These are phyloP conservation scores for Fusarium hainanense DNA, from an alignment of 2,329 filamentous ascomycete species.

Conservation along the genomic window DNA sequence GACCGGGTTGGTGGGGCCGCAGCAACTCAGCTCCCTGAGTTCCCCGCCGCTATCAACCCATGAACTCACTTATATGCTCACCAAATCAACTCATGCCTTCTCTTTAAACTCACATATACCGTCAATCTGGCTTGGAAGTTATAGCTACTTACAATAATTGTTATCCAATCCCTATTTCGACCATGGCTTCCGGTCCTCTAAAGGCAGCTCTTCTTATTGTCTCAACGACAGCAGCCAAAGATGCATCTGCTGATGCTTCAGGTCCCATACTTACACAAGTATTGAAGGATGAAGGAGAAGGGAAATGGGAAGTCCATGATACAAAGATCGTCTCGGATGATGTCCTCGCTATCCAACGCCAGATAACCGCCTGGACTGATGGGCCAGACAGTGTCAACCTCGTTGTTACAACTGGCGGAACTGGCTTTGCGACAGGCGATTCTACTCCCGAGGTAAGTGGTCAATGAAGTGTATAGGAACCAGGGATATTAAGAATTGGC, in stretches of 20 bases:
- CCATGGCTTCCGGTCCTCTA: constrained; percentile 58
- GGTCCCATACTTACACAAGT: constrained; percentile 74
- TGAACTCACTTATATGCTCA: constrained; percentile 19
- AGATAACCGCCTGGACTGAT: constrained; percentile 80
- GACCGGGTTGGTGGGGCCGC: constrained; percentile 41
- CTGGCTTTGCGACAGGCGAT: constrained; percentile 88
- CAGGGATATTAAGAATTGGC: not conserved
- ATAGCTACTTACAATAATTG: not conserved
- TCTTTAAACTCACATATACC: too few relatives aligned
- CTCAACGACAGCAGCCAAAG: constrained; percentile 86
- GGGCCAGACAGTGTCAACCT: constrained; percentile 72
- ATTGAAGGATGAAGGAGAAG: constrained; percentile 73
- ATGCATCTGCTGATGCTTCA: constrained; percentile 82
- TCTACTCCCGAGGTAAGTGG: constrained; percentile 81
- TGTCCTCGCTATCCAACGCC: constrained; percentile 77
- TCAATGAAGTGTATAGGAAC: not conserved
- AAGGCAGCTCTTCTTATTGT: constrained; percentile 85
- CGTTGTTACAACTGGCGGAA: constrained; percentile 90
- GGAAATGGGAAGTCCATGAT: constrained; percentile 76
- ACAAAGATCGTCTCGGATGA: constrained; percentile 84
- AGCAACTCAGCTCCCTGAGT: constrained; percentile 3
- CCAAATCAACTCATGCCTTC: too few relatives aligned
- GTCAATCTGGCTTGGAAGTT: too few relatives aligned
- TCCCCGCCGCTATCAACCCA: constrained; percentile 34
- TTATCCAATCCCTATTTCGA: not conserved